phyloP scores from a whole-genome alignment of 495 filamentous ascomycete species.

The Neurospora tetraspora region DNA sequence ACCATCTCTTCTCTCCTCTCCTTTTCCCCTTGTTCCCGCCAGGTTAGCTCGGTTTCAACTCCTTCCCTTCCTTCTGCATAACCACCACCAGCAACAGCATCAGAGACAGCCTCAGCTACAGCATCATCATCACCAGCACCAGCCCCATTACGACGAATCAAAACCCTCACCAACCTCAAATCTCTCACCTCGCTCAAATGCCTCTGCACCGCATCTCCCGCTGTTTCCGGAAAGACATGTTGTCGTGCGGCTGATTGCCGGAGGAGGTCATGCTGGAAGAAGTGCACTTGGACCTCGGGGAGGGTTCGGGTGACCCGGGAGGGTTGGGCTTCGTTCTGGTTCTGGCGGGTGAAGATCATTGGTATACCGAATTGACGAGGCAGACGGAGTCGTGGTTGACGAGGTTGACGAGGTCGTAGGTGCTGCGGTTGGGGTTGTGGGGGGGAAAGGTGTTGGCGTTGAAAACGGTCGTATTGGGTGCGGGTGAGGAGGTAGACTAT shows the following conservation, averaged over 20 bases:
- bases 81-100: constrained; percentile 14
- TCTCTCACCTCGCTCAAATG: not conserved
- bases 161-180: not conserved
- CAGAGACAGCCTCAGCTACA: not conserved
- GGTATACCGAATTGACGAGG: not conserved
- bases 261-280: not conserved
- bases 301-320: not conserved
- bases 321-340: not conserved
- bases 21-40: constrained; percentile 6
- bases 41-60: constrained; percentile 3
- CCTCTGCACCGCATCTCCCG: not conserved
- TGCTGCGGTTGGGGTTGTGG: not conserved
- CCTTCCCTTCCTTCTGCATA: not conserved
- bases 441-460: constrained; percentile 16
- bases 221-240: not conserved
- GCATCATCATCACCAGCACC: not conserved
- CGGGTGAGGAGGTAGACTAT: constrained; percentile 26
- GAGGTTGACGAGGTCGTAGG: not conserved
- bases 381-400: not conserved
- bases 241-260: not conserved
- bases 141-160: not conserved
- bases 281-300: not conserved
- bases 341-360: not conserved
- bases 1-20: constrained; percentile 22
- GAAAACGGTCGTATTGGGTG: constrained; percentile 24